Conservation (phyloP, 2,329 filamentous ascomycete species). For the Camillea tinctor region DNA sequence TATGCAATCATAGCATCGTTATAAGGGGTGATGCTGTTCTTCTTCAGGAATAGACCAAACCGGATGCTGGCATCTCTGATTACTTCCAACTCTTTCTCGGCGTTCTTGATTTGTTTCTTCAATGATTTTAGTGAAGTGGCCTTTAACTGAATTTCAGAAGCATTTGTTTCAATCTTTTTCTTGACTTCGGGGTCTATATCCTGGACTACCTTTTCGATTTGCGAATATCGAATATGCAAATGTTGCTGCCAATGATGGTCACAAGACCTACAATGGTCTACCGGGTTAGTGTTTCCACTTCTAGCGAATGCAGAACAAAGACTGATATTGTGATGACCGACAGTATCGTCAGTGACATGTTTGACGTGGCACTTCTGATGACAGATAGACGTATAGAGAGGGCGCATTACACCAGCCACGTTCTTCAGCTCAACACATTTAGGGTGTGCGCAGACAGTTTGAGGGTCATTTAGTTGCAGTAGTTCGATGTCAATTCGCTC, state of each 20-base stretch:
- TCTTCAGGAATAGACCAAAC: constrained; percentile 39
- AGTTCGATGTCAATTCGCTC: constrained; percentile 26
- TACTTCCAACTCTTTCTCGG: constrained; percentile 29
- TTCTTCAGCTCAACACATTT: constrained; percentile 29
- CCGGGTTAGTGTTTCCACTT: neutral
- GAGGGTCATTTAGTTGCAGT: constrained; percentile 23
- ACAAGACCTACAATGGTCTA: constrained; percentile 27
- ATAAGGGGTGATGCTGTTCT: constrained; percentile 37
- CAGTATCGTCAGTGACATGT: constrained; percentile 25
- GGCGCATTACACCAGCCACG: constrained; percentile 22
- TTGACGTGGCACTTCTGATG: constrained; percentile 17
- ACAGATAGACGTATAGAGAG: constrained; percentile 31
- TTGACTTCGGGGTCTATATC: constrained; percentile 27
- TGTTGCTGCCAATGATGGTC: constrained; percentile 36
- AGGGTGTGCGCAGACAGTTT: constrained; percentile 33
- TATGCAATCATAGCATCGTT: constrained; percentile 42
- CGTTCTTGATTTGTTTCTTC: constrained; percentile 28
- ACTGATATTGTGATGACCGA: constrained; percentile 27
- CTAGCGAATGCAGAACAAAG: constrained; percentile 28
- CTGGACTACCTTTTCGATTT: constrained; percentile 22
- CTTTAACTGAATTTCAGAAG: constrained; percentile 22
- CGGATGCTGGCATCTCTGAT: constrained; percentile 35
- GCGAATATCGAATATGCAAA: constrained; percentile 35
- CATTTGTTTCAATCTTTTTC: constrained; percentile 23
- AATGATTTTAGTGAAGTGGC: constrained; percentile 25